phyloP scores from a whole-genome alignment of 2,329 filamentous ascomycete genomes.

The Alternaria sp. region DNA sequence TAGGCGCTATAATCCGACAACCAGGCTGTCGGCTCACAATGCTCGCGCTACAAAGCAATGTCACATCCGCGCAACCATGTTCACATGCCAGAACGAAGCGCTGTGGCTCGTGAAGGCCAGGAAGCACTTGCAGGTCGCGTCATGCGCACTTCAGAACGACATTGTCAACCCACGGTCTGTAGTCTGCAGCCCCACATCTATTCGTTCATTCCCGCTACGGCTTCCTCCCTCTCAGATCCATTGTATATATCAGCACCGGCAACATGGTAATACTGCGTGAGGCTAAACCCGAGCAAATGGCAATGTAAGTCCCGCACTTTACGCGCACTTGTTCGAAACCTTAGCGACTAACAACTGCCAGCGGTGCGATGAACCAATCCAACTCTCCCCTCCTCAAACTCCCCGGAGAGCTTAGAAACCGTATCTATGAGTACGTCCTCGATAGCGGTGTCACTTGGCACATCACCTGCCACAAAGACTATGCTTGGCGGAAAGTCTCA shows the following conservation, averaged over 20 bases:
- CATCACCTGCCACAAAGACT: background rate
- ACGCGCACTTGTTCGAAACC: background rate
- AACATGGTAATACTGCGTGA: background rate
- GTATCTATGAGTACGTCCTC: background rate
- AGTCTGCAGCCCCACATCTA: too few species aligned
- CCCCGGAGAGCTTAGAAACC: background rate
- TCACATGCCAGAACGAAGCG: background rate
- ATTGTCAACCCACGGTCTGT: too few species aligned
- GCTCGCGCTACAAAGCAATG: background rate
- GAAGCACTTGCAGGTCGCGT: background rate
- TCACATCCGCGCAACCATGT: background rate
- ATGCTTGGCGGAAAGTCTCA: background rate
- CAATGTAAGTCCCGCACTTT: background rate
- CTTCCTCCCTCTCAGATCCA: background rate
- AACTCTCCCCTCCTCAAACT: background rate
- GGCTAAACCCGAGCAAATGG: background rate
- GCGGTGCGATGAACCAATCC: background rate
- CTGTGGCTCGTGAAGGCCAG: background rate
- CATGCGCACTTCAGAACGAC: background rate
- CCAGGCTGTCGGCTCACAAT: background rate
- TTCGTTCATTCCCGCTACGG: rapidly evolving
- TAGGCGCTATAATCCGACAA: background rate
- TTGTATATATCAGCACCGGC: rapidly evolving
- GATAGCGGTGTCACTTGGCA: background rate
- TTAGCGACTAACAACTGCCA: background rate